Evolutionary conservation across 345 rosid species (phyloP).

Genomic region (Salix brachista): DNA sequence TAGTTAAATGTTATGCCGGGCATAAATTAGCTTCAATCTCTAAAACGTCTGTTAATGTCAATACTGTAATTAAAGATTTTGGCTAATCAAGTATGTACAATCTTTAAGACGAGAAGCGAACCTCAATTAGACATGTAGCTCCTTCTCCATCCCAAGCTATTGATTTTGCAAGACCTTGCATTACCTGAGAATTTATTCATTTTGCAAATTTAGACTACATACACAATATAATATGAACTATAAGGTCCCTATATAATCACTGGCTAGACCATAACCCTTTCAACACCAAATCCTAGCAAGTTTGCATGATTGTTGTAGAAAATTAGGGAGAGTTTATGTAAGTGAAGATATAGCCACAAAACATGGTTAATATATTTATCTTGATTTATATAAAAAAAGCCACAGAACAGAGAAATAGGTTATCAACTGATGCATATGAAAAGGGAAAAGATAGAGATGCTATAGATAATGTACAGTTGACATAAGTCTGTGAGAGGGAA

Average conservation of each 20-base stretch:
- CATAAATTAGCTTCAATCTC: background rate
- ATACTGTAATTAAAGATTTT: background rate
- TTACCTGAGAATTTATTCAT: conserved; percentile 48
- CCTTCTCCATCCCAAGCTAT: conserved; percentile 99
- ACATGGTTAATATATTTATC: too few species aligned
- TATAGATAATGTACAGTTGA: background rate
- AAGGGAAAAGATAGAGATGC: background rate
- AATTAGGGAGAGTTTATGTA: background rate
- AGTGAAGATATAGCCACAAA: background rate
- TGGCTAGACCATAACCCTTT: background rate
- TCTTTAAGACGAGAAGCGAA: conserved; percentile 16
- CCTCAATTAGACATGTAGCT: conserved; percentile 96
- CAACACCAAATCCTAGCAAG: background rate
- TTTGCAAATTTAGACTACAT: background rate
- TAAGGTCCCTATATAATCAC: background rate
- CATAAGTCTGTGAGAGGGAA: background rate
- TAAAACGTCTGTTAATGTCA: too few species aligned
- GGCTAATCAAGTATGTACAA: background rate
- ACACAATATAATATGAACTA: background rate
- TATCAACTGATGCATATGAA: background rate
- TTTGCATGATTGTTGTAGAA: background rate
- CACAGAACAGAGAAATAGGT: background rate
- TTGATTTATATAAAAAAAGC: too few species aligned
- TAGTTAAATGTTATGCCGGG: background rate
- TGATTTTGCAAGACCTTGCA: conserved; percentile 99